Evolutionary conservation across 1,139 yeast species (phyloP).

Genomic region (Blastobotrys aristatus): DNA sequence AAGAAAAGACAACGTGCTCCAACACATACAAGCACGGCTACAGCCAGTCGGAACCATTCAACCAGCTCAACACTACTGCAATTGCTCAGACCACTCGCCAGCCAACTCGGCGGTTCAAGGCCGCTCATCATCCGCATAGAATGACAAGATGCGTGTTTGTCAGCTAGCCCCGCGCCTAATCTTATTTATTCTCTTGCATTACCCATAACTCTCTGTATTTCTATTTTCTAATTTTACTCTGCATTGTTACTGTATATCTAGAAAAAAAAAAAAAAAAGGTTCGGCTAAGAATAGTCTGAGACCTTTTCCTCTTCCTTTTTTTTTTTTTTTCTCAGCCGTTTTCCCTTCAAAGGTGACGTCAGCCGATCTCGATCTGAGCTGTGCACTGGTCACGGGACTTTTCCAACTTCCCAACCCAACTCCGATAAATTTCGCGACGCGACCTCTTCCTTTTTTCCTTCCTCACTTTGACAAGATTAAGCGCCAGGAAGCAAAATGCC

Average conservation of each 20-base stretch:
- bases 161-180: not conserved
- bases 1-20: not conserved
- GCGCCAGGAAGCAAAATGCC: too few relatives aligned
- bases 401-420: too few relatives aligned
- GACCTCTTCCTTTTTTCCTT: too few relatives aligned
- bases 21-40: not conserved
- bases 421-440: too few relatives aligned
- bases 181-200: constrained; percentile 1
- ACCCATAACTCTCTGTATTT: not conserved
- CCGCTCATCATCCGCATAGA: constrained; percentile 3
- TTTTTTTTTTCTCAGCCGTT: too few relatives aligned
- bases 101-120: constrained; percentile 1
- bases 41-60: not conserved
- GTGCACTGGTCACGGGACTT: too few relatives aligned
- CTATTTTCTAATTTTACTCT: not conserved
- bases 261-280: too few relatives aligned
- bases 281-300: too few relatives aligned
- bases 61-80: not conserved
- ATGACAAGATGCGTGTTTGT: constrained; percentile 3
- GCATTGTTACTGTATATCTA: not conserved
- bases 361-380: too few relatives aligned
- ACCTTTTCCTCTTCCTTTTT: too few relatives aligned
- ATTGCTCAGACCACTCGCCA: not conserved
- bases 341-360: too few relatives aligned
- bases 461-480: too few relatives aligned